Evolutionary conservation across 139 green algal genomes (phyloP).

Genomic region (Deuterostichococcus epilithicus): DNA sequence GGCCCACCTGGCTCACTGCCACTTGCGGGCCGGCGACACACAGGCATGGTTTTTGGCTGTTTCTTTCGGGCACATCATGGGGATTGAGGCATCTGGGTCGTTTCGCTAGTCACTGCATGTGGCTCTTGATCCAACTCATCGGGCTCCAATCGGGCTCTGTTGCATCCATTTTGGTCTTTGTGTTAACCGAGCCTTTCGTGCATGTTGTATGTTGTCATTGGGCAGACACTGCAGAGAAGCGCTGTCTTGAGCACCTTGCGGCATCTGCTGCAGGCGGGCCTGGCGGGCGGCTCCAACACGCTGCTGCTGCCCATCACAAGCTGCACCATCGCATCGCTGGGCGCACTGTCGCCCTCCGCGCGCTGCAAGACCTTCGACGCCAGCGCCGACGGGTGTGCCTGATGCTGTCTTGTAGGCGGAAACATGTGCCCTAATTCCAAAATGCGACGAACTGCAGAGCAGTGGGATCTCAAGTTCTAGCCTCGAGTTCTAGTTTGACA

Average conservation of each 20-base stretch:
- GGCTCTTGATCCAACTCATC: neutral
- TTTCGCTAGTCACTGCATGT: neutral
- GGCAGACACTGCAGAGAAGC: neutral
- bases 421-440: too few relatives aligned
- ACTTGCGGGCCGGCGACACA: neutral
- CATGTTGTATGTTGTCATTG: neutral
- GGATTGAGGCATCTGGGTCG: too few relatives aligned
- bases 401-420: too few relatives aligned
- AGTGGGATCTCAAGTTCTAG: too few relatives aligned
- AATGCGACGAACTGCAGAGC: too few relatives aligned
- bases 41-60: neutral
- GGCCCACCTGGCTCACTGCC: slow-evolving; percentile 30
- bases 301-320: slow-evolving; percentile 64
- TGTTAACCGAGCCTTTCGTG: neutral
- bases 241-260: neutral
- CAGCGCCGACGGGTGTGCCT: slow-evolving; percentile 71
- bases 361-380: slow-evolving; percentile 88
- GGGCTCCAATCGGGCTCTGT: neutral
- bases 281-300: slow-evolving; percentile 74
- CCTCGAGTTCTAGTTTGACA: too few relatives aligned
- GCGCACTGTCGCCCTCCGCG: slow-evolving; percentile 67
- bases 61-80: too few relatives aligned
- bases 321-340: slow-evolving; percentile 38
- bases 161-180: neutral
- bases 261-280: slow-evolving; percentile 23